These are phyloP conservation scores for Monosporozyma aerobia DNA, from an alignment of 805 yeast species.

Conservation along the genomic window DNA sequence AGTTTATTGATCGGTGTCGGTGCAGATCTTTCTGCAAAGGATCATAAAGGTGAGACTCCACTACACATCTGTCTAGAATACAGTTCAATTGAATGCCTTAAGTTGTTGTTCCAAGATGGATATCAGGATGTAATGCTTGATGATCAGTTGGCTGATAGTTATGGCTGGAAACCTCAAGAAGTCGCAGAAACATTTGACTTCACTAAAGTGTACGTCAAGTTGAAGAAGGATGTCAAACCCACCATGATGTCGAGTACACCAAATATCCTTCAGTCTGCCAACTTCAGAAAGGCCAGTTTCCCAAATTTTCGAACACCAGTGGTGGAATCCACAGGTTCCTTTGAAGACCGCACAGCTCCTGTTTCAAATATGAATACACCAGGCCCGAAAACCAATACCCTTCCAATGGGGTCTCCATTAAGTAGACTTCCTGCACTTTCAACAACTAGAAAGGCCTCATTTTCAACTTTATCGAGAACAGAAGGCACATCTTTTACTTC, in stretches of 20 bases:
- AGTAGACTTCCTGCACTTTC: constrained; percentile 14
- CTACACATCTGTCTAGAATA: constrained; percentile 73
- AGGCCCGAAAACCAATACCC: neutral
- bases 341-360: constrained; percentile 27
- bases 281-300: constrained; percentile 11
- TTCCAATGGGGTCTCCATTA: constrained; percentile 1
- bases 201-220: constrained; percentile 33
- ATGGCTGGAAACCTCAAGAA: constrained; percentile 61
- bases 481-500: constrained; percentile 11
- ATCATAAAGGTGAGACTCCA: constrained; percentile 71
- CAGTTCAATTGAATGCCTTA: constrained; percentile 51
- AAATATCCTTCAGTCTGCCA: neutral
- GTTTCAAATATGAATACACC: constrained; percentile 18
- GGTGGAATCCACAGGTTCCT: constrained; percentile 15
- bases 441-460: constrained; percentile 19
- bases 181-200: constrained; percentile 47
- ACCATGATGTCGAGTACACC: constrained; percentile 4
- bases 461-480: constrained; percentile 10
- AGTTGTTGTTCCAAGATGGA: constrained; percentile 37
- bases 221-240: constrained; percentile 17
- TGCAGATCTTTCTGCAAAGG: constrained; percentile 66
- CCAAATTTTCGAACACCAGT: constrained; percentile 23
- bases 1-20: constrained; percentile 61
- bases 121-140: constrained; percentile 27
- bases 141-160: constrained; percentile 36